Evolutionary conservation across 2,329 filamentous ascomycete species (phyloP).

Genomic region (Cladobotryum mycophilum): DNA sequence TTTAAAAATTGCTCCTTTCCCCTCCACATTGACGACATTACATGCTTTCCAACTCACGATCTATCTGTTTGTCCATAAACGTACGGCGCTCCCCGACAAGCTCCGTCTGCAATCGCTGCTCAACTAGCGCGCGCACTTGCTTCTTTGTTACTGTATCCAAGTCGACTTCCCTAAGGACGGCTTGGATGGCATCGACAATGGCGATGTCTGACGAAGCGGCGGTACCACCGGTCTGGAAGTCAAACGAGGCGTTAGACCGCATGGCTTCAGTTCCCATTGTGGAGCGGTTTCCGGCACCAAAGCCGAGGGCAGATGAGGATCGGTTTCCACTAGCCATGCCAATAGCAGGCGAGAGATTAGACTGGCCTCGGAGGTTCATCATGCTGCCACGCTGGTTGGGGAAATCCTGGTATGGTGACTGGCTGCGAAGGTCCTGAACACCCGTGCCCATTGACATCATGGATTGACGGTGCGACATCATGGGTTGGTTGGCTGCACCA

Average conservation of each 20-base stretch:
- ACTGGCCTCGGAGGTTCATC: conserved; percentile 50
- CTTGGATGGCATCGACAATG: conserved; percentile 79
- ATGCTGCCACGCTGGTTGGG: conserved; percentile 51
- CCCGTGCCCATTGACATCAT: conserved; percentile 59
- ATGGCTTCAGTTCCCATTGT: conserved; percentile 35
- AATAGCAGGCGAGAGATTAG: conserved; percentile 41
- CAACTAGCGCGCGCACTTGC: conserved; percentile 83
- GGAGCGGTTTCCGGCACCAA: conserved; percentile 33
- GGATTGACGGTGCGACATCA: conserved; percentile 60
- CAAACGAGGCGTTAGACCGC: conserved; percentile 49
- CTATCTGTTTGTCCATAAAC: conserved; percentile 90
- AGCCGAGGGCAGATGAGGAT: conserved; percentile 43
- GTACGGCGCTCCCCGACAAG: conserved; percentile 76
- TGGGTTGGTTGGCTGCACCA: conserved; percentile 40
- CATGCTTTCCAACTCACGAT: conserved; percentile 90
- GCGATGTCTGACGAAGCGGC: conserved; percentile 69
- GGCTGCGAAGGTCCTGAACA: conserved; percentile 40
- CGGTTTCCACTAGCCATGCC: conserved; percentile 25
- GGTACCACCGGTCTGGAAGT: conserved; percentile 49
- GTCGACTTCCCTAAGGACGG: conserved; percentile 80
- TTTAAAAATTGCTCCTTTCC: background rate
- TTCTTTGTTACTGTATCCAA: conserved; percentile 98
- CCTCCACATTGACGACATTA: conserved; percentile 34
- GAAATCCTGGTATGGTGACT: conserved; percentile 54
- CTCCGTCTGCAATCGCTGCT: conserved; percentile 88